Evolutionary conservation across 2,329 filamentous ascomycete genomes (phyloP), one percentile per base, ranked within the genome.

Genomic region (Aspergillus felis): DNA sequence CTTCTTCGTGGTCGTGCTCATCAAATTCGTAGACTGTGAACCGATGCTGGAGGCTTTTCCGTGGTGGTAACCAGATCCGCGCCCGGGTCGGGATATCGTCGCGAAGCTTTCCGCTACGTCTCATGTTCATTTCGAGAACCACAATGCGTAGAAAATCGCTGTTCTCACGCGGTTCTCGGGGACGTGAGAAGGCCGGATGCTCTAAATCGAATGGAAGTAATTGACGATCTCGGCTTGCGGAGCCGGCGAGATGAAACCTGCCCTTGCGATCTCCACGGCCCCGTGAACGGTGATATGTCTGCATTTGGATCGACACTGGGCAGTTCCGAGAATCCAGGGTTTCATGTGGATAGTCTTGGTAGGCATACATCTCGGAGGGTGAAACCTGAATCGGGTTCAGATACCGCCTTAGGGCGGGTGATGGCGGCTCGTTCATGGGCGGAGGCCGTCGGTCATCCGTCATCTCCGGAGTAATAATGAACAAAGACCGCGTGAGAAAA

Each of bases 91-190:
- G 76, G 9, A 74, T 70, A 54, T 82, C 81, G 47, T 82, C 74
- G 59, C 84, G 83, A 48, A 87, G 74, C 72, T 87, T 87, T 55
- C 85, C 85, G 59, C 77, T 78, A 47, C 84, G 80, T 41, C 84
- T 80, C 85, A 87, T 87, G 68, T 87, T 87, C 84, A 87, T 86
- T 71, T 87, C 85, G 50, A 87, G 76, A 10, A 87, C 85, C 17
- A 87, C 83, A 61, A 87, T 81, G 38, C 85, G 81, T 50, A 87
- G 71, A 67, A 87, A 87, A 65, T 87, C 81, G 61, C 81, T 78
- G 68, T 87, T 87, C 66, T 87, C 85, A 52, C 85, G 77, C 28
- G 83, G 82, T 65, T 87, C 85, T n/a, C 85, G 79, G 63, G 84
- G 83, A 10, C 84, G 81, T 17, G 80, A 76, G 51, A 77, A 71